Base-by-base conservation (phyloP, 208 protist species). In the Endotrypanum monterogeii region DNA sequence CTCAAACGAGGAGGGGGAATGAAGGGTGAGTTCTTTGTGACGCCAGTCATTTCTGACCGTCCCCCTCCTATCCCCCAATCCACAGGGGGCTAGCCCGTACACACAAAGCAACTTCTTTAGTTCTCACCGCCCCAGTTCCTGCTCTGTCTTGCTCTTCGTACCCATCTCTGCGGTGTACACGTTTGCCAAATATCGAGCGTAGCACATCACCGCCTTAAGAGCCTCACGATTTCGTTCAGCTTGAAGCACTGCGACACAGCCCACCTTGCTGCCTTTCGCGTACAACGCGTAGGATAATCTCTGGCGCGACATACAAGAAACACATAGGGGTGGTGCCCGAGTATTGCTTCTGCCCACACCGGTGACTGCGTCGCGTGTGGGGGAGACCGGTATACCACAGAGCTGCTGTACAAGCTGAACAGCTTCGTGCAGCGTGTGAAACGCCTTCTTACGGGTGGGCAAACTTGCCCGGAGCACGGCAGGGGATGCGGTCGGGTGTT, bases 241-340 rank as follows among this genome's bases (percentile, higher is more conserved):
- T 32, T 85, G 73, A 52, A 91, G 56, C 52, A 91, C 70, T 28
- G 74, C 79, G 9, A 94, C 85, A 41, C 81, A 82, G 44, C 75
- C 63, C 9, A 94, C 66, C 48, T 74, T 78, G 68, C 85, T 89
- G 8, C 82, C 70, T 58, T 94, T 91, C n/a, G 84, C 83, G 73
- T 83, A 84, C 41, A 94, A 63, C 25, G 89, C 89, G 72, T 91
- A 94, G n/a, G 89, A 79, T 14, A 94, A 68, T 44, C 84, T 71
- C 44, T 88, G 86, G 16, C 89, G 79, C 23, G 77, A 89, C 83
- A 94, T 86, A 54, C 86, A 90, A 20, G 79, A 85, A 44, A 94
- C 55, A 35, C 81, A 80, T 41, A 81, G 76, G 14, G 79, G 73
- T 71, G 78, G 32, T 35, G 60, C 51, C 48, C 71, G 46, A 4